Conservation (phyloP, 1,284 basidiomycete genomes). For the Violaceomyces palustris region DNA sequence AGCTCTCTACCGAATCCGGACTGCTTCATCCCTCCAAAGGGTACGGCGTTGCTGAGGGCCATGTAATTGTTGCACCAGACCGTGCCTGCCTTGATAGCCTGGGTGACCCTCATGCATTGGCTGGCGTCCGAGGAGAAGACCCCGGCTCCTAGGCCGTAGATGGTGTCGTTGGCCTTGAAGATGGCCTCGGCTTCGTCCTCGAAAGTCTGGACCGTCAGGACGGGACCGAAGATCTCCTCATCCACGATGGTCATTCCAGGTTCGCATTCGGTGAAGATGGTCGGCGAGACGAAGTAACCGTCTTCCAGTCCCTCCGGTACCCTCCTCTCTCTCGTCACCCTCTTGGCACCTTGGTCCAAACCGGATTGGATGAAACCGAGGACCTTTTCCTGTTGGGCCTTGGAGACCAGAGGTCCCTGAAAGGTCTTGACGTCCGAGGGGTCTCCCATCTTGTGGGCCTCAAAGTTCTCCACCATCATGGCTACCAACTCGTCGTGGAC, state of each 20-base stretch:
- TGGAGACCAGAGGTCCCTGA: slow-evolving; percentile 80
- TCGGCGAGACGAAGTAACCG: slow-evolving; percentile 56
- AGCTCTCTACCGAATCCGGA: slow-evolving; percentile 40
- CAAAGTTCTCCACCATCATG: slow-evolving; percentile 61
- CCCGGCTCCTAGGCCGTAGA: slow-evolving; percentile 75
- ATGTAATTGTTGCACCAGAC: slow-evolving; percentile 65
- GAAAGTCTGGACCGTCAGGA: slow-evolving; percentile 61
- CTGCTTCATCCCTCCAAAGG: slow-evolving; percentile 37
- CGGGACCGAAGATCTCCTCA: slow-evolving; percentile 72
- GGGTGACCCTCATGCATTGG: slow-evolving; percentile 67
- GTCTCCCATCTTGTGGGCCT: slow-evolving; percentile 64
- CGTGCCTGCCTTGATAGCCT: slow-evolving; percentile 75
- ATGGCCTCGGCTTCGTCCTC: slow-evolving; percentile 61
- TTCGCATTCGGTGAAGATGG: slow-evolving; percentile 61
- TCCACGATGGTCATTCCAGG: slow-evolving; percentile 61
- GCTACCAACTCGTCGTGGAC: slow-evolving; percentile 64
- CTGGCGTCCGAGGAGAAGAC: slow-evolving; percentile 76
- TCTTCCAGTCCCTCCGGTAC: too few relatives aligned
- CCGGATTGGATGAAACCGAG: slow-evolving; percentile 85
- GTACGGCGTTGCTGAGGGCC: slow-evolving; percentile 18
- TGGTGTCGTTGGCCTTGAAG: slow-evolving; percentile 70
- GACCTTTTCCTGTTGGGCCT: slow-evolving; percentile 77
- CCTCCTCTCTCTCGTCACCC: too few relatives aligned
- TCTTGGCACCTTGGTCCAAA: slow-evolving; percentile 70
- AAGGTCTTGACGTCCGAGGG: slow-evolving; percentile 67